A percentile compares a stretch with the other conserved stretches of the same genome.
Conservation (phyloP, 352 stramenopile species). For the Pythium dissimile region DNA sequence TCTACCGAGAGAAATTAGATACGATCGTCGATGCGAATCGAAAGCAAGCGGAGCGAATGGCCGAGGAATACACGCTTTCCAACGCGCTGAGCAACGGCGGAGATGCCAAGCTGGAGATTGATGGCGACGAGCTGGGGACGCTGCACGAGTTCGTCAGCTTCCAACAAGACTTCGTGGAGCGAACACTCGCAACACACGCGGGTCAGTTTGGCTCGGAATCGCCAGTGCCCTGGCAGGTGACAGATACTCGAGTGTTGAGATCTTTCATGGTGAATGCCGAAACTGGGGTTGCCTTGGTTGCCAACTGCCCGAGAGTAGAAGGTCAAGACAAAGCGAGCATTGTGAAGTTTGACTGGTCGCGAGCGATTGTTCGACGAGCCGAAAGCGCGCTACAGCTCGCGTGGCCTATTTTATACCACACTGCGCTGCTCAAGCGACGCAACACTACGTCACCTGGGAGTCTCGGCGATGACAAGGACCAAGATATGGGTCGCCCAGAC, state of each 20-base stretch:
- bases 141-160: constrained; percentile 42
- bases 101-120: background rate
- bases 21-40: constrained; percentile 26
- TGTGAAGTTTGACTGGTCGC: too few species aligned
- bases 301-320: background rate
- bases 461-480: background rate
- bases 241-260: background rate
- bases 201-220: too few species aligned
- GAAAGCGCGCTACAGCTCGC: constrained; percentile 30
- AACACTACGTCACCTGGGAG: background rate
- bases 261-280: constrained; percentile 5
- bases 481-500: background rate
- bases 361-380: constrained; percentile 22
- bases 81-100: constrained; percentile 28
- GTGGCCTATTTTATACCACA: constrained; percentile 22
- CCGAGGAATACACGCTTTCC: constrained; percentile 50
- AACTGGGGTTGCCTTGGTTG: background rate
- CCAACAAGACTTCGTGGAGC: constrained; percentile 30
- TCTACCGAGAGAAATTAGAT: constrained; percentile 28
- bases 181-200: constrained; percentile 22
- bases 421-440: constrained; percentile 1
- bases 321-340: background rate
- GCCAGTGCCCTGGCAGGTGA: too few species aligned
- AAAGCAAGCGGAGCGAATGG: constrained; percentile 30
- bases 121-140: constrained; percentile 9